Percentiles rank a stretch among this genome's conserved stretches.
phyloP scores from a whole-genome alignment of 139 green algal species.

The Trebouxia sp. region DNA sequence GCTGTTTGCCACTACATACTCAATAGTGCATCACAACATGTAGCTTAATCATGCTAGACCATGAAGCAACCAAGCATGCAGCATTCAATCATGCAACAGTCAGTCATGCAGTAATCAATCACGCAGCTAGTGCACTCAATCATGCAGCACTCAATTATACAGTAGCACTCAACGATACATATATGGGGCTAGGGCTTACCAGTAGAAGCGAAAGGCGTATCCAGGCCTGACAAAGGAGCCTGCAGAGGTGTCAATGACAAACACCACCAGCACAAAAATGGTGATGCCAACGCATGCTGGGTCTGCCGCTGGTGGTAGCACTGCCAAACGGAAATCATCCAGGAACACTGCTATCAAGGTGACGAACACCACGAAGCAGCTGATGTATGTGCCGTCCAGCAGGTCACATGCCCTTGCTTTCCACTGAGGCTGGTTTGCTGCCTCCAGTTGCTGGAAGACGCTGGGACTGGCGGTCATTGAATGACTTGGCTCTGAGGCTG shows the following conservation, averaged over 20 bases:
- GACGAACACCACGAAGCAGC: conserved; percentile 42
- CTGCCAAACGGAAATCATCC: conserved; percentile 78
- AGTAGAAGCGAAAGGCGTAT: conserved; percentile 92
- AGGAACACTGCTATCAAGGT: conserved; percentile 81
- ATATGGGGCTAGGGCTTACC: too few relatives aligned
- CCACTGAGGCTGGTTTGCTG: conserved; percentile 24
- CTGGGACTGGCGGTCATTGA: not conserved
- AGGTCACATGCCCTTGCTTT: not conserved
- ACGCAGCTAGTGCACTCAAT: too few relatives aligned
- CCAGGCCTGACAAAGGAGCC: conserved; percentile 32
- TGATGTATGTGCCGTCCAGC: conserved; percentile 29
- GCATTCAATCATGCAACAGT: too few relatives aligned
- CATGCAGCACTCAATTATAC: too few relatives aligned
- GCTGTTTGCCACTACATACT: too few relatives aligned
- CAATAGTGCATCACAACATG: too few relatives aligned
- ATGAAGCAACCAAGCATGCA: too few relatives aligned
- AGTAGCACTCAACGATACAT: too few relatives aligned
- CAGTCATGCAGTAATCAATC: too few relatives aligned
- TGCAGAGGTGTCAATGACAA: conserved; percentile 26
- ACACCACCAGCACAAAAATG: conserved; percentile 59
- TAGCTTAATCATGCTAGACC: too few relatives aligned
- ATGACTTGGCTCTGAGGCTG: not conserved
- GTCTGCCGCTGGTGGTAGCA: conserved; percentile 59
- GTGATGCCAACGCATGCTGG: conserved; percentile 59
- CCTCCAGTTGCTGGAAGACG: not conserved